phyloP scores from a whole-genome alignment of 73 alveolate genomes.

The Paramecium caudatum region DNA sequence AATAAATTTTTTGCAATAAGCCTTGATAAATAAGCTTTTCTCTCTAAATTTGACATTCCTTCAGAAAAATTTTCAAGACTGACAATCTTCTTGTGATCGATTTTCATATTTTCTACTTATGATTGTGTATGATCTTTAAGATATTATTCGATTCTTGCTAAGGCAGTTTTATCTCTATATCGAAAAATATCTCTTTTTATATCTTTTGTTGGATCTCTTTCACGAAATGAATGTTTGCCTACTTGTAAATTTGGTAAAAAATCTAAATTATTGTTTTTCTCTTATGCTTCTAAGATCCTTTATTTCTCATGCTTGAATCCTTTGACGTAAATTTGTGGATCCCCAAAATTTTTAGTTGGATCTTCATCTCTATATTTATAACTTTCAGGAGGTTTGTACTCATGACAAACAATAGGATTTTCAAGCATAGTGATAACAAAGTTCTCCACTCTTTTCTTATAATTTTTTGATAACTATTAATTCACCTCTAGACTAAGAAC shows the following conservation, averaged over 20 bases:
- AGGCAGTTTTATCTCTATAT: conserved; percentile 68
- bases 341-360: conserved; percentile 69
- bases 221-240: conserved; percentile 68
- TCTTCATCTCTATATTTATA: conserved; percentile 65
- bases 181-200: conserved; percentile 69
- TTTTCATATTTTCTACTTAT: conserved; percentile 69
- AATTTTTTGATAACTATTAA: conserved; percentile 44
- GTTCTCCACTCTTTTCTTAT: conserved; percentile 75
- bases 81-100: conserved; percentile 38
- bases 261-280: conserved; percentile 72
- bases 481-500: not conserved
- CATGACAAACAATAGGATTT: conserved; percentile 71
- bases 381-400: conserved; percentile 65
- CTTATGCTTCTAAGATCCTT: conserved; percentile 69
- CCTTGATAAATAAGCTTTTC: conserved; percentile 66
- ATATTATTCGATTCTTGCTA: conserved; percentile 72
- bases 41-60: conserved; percentile 63
- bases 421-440: conserved; percentile 72
- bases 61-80: conserved; percentile 70
- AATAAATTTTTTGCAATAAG: conserved; percentile 68
- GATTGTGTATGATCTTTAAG: conserved; percentile 72
- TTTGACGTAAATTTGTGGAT: conserved; percentile 71
- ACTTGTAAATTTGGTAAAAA: conserved; percentile 65
- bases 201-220: conserved; percentile 62
- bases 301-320: conserved; percentile 76